Conservation (phyloP, 768 basidiomycete genomes). For the Russula earlei region DNA sequence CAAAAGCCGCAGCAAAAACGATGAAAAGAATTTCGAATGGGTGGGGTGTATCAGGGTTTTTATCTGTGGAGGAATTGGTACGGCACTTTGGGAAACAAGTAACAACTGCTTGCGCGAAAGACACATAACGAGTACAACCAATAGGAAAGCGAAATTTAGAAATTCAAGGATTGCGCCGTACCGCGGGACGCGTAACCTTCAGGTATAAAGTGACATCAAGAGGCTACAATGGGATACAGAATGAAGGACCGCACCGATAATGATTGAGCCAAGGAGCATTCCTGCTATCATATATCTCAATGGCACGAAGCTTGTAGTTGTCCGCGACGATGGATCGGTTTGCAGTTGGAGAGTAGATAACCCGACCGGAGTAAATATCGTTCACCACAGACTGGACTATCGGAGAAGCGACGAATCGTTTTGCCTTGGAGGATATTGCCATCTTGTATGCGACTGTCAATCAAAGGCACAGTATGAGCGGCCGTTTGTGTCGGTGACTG, state of each 20-base stretch:
- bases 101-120: slow-evolving; percentile 48
- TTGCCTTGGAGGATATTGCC: slow-evolving; percentile 80
- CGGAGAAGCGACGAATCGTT: slow-evolving; percentile 73
- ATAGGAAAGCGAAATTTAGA: slow-evolving; percentile 58
- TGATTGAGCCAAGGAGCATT: slow-evolving; percentile 73
- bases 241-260: slow-evolving; percentile 45
- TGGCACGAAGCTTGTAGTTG: slow-evolving; percentile 75
- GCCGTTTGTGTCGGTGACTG: slow-evolving; percentile 21
- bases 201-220: not conserved
- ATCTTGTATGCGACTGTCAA: slow-evolving; percentile 40
- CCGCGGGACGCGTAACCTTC: slow-evolving; percentile 71
- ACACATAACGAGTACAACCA: slow-evolving; percentile 64
- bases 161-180: slow-evolving; percentile 75
- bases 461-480: not conserved
- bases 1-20: slow-evolving; percentile 66
- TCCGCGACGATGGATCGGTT: slow-evolving; percentile 77
- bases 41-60: slow-evolving; percentile 41
- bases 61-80: slow-evolving; percentile 33
- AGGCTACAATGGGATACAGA: not conserved
- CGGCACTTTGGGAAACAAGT: not conserved
- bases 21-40: slow-evolving; percentile 66
- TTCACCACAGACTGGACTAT: slow-evolving; percentile 82
- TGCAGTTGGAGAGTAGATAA: slow-evolving; percentile 47
- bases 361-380: slow-evolving; percentile 76
- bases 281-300: slow-evolving; percentile 60